Base-by-base conservation (phyloP, 306 rosid genomes). In the Fagus crenata region DNA sequence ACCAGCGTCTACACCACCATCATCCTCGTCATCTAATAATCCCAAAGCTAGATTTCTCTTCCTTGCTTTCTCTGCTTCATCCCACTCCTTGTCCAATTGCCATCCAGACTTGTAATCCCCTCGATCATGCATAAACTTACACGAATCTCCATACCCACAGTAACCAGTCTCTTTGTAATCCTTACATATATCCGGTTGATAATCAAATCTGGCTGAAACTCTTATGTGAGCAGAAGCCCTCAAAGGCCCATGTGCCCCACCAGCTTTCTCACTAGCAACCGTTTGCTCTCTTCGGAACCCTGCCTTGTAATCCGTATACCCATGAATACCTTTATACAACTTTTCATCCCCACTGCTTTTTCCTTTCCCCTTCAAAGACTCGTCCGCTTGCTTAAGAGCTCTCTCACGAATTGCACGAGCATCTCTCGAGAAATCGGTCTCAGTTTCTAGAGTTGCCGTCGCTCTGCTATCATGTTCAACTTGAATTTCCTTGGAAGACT, bases 81-180 rank as follows among this genome's bases (percentile, higher is more conserved):
- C 95, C 98, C 98, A 93, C 73, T 93, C 98, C 88, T 86, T 89
- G 75, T 93, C 98, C 96, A 89, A 6, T 78, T 89, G 96, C 98
- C 98, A 93, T 33, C 98, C 96, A 68, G 96, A 80, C 82, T 93
- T 91, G 87, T 93, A 93, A 75, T 93, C 98, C 76, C 96, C 98
- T n/a, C 96, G 92, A 81, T 91, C 98, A 80, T 93, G 98, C 98
- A 91, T 89, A 76, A 93, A 93, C 80, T 93, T 91, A 76, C 95
- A 91, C 0, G 98, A 68, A 80, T 91, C 95, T 67, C 95, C 98
- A 71, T 91, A 91, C 17, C 96, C 96, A 83, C 95, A 89, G 63
- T 89, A 93, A 65, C 96, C 95, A 46, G 96, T 90, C 83, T 90
- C 94, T 85, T 93, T 93, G 83, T 89, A 93, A 78, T 93, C 97